Evolutionary conservation across 768 basidiomycete species (phyloP).

Genomic region (Plicaturopsis crispa): DNA sequence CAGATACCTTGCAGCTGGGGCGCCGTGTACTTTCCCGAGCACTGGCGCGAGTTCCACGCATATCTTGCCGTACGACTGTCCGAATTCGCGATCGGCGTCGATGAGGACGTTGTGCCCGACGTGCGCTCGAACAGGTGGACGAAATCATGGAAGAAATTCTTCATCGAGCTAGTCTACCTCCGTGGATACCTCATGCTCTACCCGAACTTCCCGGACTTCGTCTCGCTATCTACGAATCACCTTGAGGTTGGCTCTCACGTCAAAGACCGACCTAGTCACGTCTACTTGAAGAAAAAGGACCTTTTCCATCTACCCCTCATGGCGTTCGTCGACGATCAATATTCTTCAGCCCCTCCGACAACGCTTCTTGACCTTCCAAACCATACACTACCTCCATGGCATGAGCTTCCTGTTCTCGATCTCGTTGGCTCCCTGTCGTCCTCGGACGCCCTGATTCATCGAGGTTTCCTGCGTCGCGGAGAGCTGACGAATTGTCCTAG

Average conservation of each 20-base stretch:
- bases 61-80: slow-evolving; percentile 70
- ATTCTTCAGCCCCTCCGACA: slow-evolving; percentile 7
- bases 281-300: slow-evolving; percentile 46
- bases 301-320: slow-evolving; percentile 70
- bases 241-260: slow-evolving; percentile 82
- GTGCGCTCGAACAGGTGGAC: slow-evolving; percentile 80
- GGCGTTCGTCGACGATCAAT: slow-evolving; percentile 26
- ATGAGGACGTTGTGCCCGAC: slow-evolving; percentile 51
- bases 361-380: slow-evolving; percentile 55
- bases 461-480: slow-evolving; percentile 25
- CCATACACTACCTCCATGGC: slow-evolving; percentile 41
- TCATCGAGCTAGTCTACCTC: slow-evolving; percentile 79
- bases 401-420: slow-evolving; percentile 60
- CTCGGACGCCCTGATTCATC: slow-evolving; percentile 20
- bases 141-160: slow-evolving; percentile 83
- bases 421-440: slow-evolving; percentile 45
- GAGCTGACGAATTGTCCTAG: slow-evolving; percentile 26
- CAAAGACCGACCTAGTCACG: slow-evolving; percentile 38
- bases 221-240: slow-evolving; percentile 85
- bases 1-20: slow-evolving; percentile 92
- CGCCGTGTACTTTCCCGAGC: slow-evolving; percentile 82
- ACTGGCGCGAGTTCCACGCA: slow-evolving; percentile 81
- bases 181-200: slow-evolving; percentile 86
- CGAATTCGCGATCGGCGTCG: slow-evolving; percentile 25
- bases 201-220: slow-evolving; percentile 67